phyloP scores from a whole-genome alignment of 192 early-diverging fungal species.

The Podila epigama region DNA sequence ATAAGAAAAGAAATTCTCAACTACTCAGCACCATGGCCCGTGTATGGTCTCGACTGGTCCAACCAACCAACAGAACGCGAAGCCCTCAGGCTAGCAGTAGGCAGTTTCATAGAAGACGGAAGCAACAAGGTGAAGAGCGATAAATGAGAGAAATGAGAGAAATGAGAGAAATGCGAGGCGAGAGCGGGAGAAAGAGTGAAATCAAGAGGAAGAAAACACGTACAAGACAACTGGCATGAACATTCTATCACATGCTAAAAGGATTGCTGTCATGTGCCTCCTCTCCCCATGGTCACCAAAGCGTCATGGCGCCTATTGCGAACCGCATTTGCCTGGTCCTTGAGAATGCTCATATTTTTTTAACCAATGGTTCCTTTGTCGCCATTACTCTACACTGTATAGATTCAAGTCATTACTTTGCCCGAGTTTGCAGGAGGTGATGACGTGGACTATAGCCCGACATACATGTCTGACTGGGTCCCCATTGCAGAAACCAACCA shows the following conservation, averaged over 20 bases:
- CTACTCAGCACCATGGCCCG: constrained; percentile 82
- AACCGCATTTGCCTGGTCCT: neutral
- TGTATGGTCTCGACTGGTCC: constrained; percentile 92
- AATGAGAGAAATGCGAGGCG: too few relatives aligned
- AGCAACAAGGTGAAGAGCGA: constrained; percentile 62
- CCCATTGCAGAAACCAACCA: constrained; percentile 78
- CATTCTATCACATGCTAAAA: too few relatives aligned
- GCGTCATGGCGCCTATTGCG: too few relatives aligned
- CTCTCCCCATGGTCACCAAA: too few relatives aligned
- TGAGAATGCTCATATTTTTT: neutral
- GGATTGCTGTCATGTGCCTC: too few relatives aligned
- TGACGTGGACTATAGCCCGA: constrained; percentile 36
- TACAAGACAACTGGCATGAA: too few relatives aligned
- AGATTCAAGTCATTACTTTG: constrained; percentile 73
- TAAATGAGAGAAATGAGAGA: too few relatives aligned
- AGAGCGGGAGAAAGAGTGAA: too few relatives aligned
- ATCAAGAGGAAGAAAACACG: too few relatives aligned
- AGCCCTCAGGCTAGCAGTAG: constrained; percentile 83
- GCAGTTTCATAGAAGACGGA: constrained; percentile 79
- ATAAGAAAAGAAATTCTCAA: constrained; percentile 77
- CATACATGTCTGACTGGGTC: constrained; percentile 69
- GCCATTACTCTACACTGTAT: neutral
- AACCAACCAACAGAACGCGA: constrained; percentile 67
- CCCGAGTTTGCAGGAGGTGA: constrained; percentile 56
- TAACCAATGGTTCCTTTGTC: neutral